These are phyloP conservation scores for Earliella scabrosa DNA, from an alignment of 1,284 basidiomycete genomes.

Conservation along the genomic window DNA sequence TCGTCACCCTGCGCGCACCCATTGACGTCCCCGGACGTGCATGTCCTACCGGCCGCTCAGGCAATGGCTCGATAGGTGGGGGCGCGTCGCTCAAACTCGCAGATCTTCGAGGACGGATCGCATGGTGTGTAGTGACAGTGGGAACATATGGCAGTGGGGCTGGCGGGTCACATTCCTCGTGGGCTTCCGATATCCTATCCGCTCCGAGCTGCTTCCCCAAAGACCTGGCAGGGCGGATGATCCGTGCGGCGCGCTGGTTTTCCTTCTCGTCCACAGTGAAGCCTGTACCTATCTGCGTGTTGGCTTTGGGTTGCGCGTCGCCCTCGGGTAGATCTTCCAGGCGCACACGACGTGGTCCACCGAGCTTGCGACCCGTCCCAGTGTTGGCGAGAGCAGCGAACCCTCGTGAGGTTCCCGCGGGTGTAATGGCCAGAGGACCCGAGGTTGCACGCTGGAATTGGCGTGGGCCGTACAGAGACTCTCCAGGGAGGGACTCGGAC, in stretches of 20 bases:
- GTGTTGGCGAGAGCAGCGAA: constrained; percentile 32
- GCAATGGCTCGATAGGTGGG: constrained; percentile 40
- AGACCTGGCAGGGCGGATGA: constrained; percentile 12
- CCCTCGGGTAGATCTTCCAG: constrained; percentile 44
- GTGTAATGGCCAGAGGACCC: constrained; percentile 43
- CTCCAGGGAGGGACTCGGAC: constrained; percentile 57
- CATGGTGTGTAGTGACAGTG: background rate
- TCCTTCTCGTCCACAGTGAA: constrained; percentile 33
- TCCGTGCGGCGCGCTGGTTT: constrained; percentile 37
- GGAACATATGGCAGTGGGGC: background rate
- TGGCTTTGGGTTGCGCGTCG: constrained; percentile 29
- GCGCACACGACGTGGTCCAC: constrained; percentile 46
- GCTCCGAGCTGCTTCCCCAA: constrained; percentile 21
- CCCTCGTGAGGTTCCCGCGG: constrained; percentile 36
- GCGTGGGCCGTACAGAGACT: constrained; percentile 38
- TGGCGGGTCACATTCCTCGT: constrained; percentile 15
- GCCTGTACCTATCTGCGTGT: constrained; percentile 16
- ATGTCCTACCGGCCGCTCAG: constrained; percentile 24
- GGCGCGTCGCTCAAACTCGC: constrained; percentile 62
- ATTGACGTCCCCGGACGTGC: constrained; percentile 58
- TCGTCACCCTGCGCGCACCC: constrained; percentile 52
- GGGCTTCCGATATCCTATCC: constrained; percentile 25
- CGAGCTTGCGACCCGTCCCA: constrained; percentile 39
- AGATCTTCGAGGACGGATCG: constrained; percentile 61
- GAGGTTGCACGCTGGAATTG: constrained; percentile 68